Base-by-base conservation (phyloP, 805 yeast species). In the Candida sphagnicola region DNA sequence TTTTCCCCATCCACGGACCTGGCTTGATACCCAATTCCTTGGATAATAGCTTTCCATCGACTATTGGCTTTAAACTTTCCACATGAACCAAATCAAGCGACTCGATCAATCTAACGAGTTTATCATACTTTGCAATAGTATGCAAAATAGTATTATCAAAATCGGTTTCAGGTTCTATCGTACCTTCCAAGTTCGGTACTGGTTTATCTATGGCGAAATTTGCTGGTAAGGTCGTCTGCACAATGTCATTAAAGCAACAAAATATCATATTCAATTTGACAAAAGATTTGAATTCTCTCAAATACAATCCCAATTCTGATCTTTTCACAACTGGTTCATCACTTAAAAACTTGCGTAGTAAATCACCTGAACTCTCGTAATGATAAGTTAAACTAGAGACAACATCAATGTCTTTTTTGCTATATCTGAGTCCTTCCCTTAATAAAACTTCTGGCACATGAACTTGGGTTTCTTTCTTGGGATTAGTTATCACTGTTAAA, bases 1-100 rank as follows among this genome's bases (percentile, higher is more conserved):
- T 60, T 6, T 59, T 60, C 6, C 77, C 69, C 74, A 91, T 70
- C 96, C 97, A 89, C 4, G 90, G 89, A 0, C 99, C 99, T 0
- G 91, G 86, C 52, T 82, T 84, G 39, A 67, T 65, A 16, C 70
- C 61, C 19, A 85, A 58, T 15, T 67, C 58, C 31, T 65, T 60
- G 37, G 74, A 63, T 32, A 91, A 58, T 32, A 76, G 74, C 48
- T 85, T 87, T 12, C 99, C 95, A 57, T 86, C 88, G 10, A 90
- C 59, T 5, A 86, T 46, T 1, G 91, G 85, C 51, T 78, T 84
- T 40, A 83, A 43, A 0, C 50, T 54, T 51, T 77, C 70, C 0
- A 74, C 79, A 2, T 67, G 53, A 2, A 46, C 51, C 35, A 85
- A 62, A 5, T 57, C 57, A 8, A 55, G 47, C 3, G 51, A 52